Conservation (phyloP, 495 filamentous ascomycete species). For the Penicillium lividum region DNA sequence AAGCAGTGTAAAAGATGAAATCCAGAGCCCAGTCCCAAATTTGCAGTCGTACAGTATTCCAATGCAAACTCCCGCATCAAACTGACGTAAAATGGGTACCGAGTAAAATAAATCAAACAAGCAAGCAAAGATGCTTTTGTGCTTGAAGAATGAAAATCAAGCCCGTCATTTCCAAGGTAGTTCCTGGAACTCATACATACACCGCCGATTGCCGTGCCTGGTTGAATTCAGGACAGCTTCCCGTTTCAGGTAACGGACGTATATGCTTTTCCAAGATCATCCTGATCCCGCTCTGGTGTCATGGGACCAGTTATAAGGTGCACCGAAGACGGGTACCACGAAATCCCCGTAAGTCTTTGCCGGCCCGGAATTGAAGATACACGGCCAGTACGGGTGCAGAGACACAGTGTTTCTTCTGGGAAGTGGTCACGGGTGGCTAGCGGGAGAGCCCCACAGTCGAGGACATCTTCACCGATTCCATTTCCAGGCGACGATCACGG, state of each 20-base stretch:
- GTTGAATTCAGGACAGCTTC: slow-evolving; percentile 7
- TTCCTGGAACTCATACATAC: slow-evolving; percentile 5
- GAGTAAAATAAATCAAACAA: slow-evolving; percentile 3
- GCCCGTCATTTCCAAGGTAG: background rate
- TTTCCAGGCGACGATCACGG: background rate
- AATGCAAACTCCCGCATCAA: slow-evolving; percentile 4
- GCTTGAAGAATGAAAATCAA: slow-evolving; percentile 1
- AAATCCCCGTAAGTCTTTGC: background rate
- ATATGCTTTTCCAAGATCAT: background rate
- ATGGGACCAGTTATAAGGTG: background rate
- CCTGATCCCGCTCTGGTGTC: background rate
- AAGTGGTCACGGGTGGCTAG: slow-evolving; percentile 3
- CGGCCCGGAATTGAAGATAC: slow-evolving; percentile 1
- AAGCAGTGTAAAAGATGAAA: background rate
- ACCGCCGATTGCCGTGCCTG: slow-evolving; percentile 7
- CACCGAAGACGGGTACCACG: background rate
- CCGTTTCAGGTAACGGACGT: slow-evolving; percentile 16
- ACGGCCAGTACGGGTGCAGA: background rate
- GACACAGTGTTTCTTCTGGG: background rate
- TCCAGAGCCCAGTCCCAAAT: background rate
- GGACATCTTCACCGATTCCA: slow-evolving; percentile 5
- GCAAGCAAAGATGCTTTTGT: background rate
- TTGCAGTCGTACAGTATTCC: slow-evolving; percentile 3
- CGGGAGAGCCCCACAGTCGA: background rate
- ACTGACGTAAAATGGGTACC: background rate